A percentile compares a stretch with the other conserved stretches of the same genome.
Evolutionary conservation across 345 rosid genomes (phyloP).

Genomic region (Clausena lansium): DNA sequence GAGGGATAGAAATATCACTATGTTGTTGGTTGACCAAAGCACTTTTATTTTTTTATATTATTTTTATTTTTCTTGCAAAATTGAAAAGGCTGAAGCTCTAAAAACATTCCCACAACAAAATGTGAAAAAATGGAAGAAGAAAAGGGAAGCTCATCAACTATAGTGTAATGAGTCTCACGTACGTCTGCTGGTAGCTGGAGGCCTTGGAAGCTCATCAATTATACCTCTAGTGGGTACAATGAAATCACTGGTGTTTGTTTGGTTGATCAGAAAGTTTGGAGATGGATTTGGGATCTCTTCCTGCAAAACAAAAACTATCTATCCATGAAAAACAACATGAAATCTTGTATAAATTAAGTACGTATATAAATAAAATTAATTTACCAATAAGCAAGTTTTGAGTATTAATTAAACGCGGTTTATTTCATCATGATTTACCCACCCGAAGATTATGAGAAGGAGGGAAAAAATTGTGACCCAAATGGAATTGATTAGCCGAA

Average conservation of each 20-base stretch:
- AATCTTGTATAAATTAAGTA: too few relatives aligned
- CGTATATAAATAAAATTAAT: too few relatives aligned
- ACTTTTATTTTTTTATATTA: background rate
- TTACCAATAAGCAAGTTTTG: too few relatives aligned
- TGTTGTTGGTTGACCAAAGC: slow-evolving; percentile 1
- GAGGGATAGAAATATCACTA: background rate
- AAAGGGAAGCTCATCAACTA: too few relatives aligned
- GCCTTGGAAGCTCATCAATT: slow-evolving; percentile 45
- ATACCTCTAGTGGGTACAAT: slow-evolving; percentile 28
- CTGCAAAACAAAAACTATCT: slow-evolving; percentile 18
- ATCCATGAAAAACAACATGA: background rate
- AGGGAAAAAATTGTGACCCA: slow-evolving; percentile 65
- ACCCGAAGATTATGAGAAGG: slow-evolving; percentile 71
- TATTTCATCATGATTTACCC: too few relatives aligned
- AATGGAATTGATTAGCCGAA: slow-evolving; percentile 75
- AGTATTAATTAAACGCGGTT: too few relatives aligned
- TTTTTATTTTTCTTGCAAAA: background rate
- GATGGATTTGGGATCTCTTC: slow-evolving; percentile 45
- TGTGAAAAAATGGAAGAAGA: background rate
- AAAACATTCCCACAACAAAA: too few relatives aligned
- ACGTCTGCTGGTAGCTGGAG: slow-evolving; percentile 50
- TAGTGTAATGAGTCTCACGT: slow-evolving; percentile 31
- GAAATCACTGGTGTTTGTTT: slow-evolving; percentile 31
- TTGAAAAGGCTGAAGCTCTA: too few relatives aligned
- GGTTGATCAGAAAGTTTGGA: slow-evolving; percentile 34